Evolutionary conservation across 2,329 filamentous ascomycete species (phyloP).

Genomic region (Penicillium carneum): DNA sequence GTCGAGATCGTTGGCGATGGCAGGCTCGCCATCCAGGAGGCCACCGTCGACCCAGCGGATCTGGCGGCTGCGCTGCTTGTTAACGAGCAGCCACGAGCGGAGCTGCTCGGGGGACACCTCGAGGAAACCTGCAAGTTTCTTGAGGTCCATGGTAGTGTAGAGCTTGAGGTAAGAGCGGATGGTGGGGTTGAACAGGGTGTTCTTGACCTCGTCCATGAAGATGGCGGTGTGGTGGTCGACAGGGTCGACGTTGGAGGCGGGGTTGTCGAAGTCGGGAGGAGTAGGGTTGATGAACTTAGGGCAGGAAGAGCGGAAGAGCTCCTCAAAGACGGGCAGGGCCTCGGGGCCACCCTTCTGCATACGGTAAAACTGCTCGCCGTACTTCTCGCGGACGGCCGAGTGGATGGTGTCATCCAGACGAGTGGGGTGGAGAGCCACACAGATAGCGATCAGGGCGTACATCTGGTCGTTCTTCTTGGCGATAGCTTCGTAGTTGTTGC

Average conservation of each 20-base stretch:
- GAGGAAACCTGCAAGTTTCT: conserved; percentile 96
- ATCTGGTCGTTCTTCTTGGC: conserved; percentile 99
- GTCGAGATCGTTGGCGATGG: conserved; percentile 93
- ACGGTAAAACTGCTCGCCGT: conserved; percentile 95
- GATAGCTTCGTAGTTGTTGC: conserved; percentile 87
- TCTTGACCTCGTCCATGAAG: conserved; percentile 99
- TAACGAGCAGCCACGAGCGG: conserved; percentile 90
- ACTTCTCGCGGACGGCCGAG: conserved; percentile 97
- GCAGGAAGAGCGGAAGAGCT: conserved; percentile 96
- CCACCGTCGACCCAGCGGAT: conserved; percentile 91
- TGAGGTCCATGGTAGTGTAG: conserved; percentile 99
- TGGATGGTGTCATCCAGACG: conserved; percentile 98
- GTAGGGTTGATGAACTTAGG: conserved; percentile 99
- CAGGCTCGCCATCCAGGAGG: conserved; percentile 87
- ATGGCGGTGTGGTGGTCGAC: conserved; percentile 95
- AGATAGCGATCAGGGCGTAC: conserved; percentile 98
- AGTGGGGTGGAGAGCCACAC: conserved; percentile 95
- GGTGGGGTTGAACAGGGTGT: conserved; percentile 96
- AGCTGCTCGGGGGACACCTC: conserved; percentile 97
- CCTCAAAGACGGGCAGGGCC: conserved; percentile 94
- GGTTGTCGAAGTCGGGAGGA: conserved; percentile 96
- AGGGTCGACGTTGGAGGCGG: conserved; percentile 92
- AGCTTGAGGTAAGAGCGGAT: conserved; percentile 98
- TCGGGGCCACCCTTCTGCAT: conserved; percentile 96
- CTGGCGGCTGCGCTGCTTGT: conserved; percentile 98